These are phyloP conservation scores for Viridothelium virens DNA, from an alignment of 495 filamentous ascomycete species.

Conservation along the genomic window DNA sequence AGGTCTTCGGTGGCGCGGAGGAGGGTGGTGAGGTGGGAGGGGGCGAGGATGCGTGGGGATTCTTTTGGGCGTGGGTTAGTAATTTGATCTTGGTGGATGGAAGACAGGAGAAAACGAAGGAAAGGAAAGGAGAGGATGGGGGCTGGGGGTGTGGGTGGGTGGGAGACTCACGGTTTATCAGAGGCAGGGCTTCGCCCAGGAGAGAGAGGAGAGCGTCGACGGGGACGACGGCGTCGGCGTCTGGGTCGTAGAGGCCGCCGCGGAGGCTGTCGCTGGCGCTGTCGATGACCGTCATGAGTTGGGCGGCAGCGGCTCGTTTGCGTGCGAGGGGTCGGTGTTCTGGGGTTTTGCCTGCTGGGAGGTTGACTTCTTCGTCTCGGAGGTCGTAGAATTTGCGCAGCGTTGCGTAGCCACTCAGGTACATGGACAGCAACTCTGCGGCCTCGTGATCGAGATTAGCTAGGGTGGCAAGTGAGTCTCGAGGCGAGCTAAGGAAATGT, in stretches of 20 bases:
- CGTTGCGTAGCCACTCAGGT: conserved; percentile 85
- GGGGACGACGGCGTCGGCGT: conserved; percentile 67
- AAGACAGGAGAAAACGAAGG: no score
- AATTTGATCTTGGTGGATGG: no score
- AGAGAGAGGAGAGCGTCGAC: conserved; percentile 79
- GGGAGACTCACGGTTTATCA: conserved; percentile 54
- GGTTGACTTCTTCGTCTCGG: conserved; percentile 55
- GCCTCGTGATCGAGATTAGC: conserved; percentile 64
- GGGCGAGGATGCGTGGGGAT: conserved; percentile 43
- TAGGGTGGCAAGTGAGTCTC: conserved; percentile 54
- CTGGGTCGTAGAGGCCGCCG: conserved; percentile 75
- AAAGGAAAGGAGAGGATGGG: not conserved
- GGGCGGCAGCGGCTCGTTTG: conserved; percentile 33
- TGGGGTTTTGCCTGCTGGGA: conserved; percentile 32
- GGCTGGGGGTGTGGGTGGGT: not conserved
- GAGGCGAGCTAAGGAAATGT: conserved; percentile 57
- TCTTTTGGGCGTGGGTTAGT: conserved; percentile 27
- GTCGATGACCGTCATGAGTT: conserved; percentile 66
- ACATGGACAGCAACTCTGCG: conserved; percentile 67
- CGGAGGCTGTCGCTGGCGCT: conserved; percentile 83
- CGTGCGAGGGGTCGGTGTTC: conserved; percentile 38
- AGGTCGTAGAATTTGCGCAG: conserved; percentile 81
- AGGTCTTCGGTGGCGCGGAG: conserved; percentile 78
- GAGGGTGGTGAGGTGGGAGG: conserved; percentile 64
- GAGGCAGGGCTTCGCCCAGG: conserved; percentile 71